These are phyloP conservation scores for Neolentinus lepideus DNA, from an alignment of 1,284 basidiomycete species.

Conservation along the genomic window DNA sequence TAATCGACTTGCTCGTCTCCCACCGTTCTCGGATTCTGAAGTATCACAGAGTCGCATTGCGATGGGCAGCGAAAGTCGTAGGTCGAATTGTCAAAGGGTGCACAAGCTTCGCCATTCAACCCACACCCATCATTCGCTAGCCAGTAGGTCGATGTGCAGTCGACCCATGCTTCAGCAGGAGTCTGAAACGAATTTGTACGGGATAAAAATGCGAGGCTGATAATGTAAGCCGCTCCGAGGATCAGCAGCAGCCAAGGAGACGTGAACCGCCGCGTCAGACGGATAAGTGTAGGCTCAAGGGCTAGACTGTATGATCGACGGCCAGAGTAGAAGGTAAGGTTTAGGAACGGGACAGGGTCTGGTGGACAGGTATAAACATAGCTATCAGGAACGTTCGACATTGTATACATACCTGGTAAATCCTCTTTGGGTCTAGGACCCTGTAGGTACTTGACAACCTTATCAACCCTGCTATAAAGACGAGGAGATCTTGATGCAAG, in stretches of 20 bases:
- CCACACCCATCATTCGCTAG: conserved; percentile 68
- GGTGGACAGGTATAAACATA: conserved; percentile 8
- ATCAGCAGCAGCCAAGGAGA: conserved; percentile 46
- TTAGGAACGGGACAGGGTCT: conserved; percentile 52
- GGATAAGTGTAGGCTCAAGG: conserved; percentile 47
- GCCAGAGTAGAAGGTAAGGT: conserved; percentile 35
- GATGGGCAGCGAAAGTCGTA: conserved; percentile 82
- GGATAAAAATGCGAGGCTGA: conserved; percentile 65
- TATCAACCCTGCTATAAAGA: conserved; percentile 16
- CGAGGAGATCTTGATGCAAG: conserved; percentile 10
- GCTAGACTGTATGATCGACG: conserved; percentile 32
- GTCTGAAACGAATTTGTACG: conserved; percentile 68
- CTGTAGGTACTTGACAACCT: conserved; percentile 33
- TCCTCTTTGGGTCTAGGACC: conserved; percentile 57
- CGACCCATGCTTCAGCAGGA: conserved; percentile 53
- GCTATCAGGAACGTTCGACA: conserved; percentile 1
- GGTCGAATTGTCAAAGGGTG: conserved; percentile 54
- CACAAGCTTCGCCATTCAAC: conserved; percentile 61
- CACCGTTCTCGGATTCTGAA: conserved; percentile 76
- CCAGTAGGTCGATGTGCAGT: conserved; percentile 71
- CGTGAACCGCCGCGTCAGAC: conserved; percentile 42
- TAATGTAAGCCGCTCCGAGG: conserved; percentile 58
- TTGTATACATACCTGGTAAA: conserved; percentile 38
- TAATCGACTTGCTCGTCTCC: conserved; percentile 61
- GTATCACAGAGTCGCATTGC: conserved; percentile 56